A percentile compares a stretch with the other conserved stretches of the same genome.
Evolutionary conservation across 257 asterid genomes (phyloP).

Genomic region (Knoxia roxburghii): DNA sequence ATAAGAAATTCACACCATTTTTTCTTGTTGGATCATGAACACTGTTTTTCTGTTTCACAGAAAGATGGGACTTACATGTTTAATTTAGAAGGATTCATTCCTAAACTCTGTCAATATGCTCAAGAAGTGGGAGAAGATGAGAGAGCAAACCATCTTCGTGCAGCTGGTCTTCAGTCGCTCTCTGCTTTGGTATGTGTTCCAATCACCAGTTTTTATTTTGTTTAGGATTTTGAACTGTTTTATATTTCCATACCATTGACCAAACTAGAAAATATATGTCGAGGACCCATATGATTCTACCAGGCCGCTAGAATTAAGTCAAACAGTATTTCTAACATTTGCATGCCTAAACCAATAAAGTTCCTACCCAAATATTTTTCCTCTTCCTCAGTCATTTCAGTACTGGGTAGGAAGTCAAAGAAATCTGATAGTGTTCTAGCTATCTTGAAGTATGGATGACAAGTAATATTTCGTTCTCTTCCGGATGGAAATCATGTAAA

Average conservation of each 20-base stretch:
- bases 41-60: conserved; percentile 31
- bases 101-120: conserved; percentile 86
- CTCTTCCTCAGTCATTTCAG: neutral
- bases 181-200: conserved; percentile 63
- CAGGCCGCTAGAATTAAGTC: neutral
- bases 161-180: conserved; percentile 77
- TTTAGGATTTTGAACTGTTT: neutral
- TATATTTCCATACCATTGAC: neutral
- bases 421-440: neutral
- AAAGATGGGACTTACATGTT: conserved; percentile 85
- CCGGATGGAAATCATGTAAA: neutral
- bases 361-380: neutral
- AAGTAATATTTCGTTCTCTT: neutral
- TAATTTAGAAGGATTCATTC: conserved; percentile 77
- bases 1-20: neutral
- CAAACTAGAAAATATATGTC: conserved; percentile 1
- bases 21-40: neutral
- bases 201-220: neutral
- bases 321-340: neutral
- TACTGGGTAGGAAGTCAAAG: neutral
- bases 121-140: conserved; percentile 90
- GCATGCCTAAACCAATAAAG: neutral
- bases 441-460: neutral
- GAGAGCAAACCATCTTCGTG: conserved; percentile 45
- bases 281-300: neutral